Conservation (phyloP, 2,329 filamentous ascomycete genomes). For the Cordyceps cicadae region DNA sequence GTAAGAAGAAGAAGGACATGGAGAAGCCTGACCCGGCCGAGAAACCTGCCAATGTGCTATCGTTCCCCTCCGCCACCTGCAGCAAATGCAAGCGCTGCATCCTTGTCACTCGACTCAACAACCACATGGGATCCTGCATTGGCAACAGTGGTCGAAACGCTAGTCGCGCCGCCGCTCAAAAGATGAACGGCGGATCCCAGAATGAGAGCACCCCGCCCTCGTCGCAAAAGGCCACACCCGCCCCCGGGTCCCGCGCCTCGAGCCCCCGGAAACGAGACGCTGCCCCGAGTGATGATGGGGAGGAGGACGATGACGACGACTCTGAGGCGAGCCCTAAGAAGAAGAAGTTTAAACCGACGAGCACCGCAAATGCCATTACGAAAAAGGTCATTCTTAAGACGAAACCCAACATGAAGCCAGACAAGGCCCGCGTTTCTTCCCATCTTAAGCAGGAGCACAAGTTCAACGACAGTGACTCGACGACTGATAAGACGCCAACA, state of each 20-base stretch:
- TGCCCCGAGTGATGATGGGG: conserved; percentile 37
- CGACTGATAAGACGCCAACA: conserved; percentile 23
- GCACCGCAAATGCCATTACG: conserved; percentile 21
- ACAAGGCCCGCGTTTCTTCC: conserved; percentile 45
- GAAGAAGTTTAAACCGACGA: conserved; percentile 46
- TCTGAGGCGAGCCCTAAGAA: conserved; percentile 47
- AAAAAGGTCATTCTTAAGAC: conserved; percentile 52
- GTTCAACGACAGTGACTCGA: conserved; percentile 21
- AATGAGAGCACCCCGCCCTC: conserved; percentile 51
- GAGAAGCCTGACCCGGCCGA: conserved; percentile 50
- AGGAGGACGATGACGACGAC: conserved; percentile 46
- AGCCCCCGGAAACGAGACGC: conserved; percentile 51
- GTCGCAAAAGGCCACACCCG: conserved; percentile 55
- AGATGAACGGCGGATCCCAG: conserved; percentile 51
- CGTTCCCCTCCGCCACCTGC: conserved; percentile 58
- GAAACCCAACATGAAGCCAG: conserved; percentile 43
- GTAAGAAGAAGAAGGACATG: conserved; percentile 74
- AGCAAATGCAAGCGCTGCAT: conserved; percentile 61
- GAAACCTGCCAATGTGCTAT: conserved; percentile 53
- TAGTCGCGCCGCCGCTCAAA: conserved; percentile 53
- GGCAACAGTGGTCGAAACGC: conserved; percentile 57
- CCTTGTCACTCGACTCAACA: conserved; percentile 56
- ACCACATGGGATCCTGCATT: conserved; percentile 61
- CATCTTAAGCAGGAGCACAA: conserved; percentile 42
- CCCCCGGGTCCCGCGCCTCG: conserved; percentile 42